These are phyloP conservation scores for Talaromyces sp. DNA, from an alignment of 2,329 filamentous ascomycete species.

Conservation along the genomic window DNA sequence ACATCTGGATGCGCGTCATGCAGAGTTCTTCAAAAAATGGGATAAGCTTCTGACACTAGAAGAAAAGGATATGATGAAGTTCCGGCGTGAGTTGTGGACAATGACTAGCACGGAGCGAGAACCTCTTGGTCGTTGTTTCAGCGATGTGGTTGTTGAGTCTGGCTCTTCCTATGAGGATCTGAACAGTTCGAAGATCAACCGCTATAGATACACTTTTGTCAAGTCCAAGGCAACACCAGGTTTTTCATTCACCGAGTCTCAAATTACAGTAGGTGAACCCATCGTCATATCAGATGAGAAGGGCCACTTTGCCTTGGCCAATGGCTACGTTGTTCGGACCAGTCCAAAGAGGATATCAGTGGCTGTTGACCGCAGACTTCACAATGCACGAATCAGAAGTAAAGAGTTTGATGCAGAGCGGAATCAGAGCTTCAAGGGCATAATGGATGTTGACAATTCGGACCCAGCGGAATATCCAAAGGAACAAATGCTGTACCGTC, in stretches of 20 bases:
- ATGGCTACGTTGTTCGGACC: conserved; percentile 81
- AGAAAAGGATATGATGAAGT: conserved; percentile 83
- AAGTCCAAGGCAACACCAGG: conserved; percentile 60
- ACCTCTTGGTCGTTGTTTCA: conserved; percentile 82
- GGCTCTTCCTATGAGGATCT: conserved; percentile 68
- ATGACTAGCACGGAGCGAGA: conserved; percentile 89
- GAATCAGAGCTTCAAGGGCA: conserved; percentile 85
- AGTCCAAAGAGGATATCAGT: conserved; percentile 74
- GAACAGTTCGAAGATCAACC: conserved; percentile 78
- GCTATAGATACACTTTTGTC: conserved; percentile 79
- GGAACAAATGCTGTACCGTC: conserved; percentile 63
- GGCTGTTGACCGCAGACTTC: conserved; percentile 82
- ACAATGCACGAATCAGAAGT: conserved; percentile 75
- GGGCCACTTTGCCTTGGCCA: conserved; percentile 90
- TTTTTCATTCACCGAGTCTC: conserved; percentile 88
- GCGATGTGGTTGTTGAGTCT: conserved; percentile 77
- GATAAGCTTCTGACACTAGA: conserved; percentile 89
- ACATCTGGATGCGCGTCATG: conserved; percentile 70
- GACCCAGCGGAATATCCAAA: conserved; percentile 37
- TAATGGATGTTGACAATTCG: conserved; percentile 68
- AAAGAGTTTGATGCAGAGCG: conserved; percentile 68
- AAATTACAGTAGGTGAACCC: conserved; percentile 80
- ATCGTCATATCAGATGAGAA: conserved; percentile 95
- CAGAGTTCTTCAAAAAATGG: conserved; percentile 90
- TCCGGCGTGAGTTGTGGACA: conserved; percentile 89